Evolutionary conservation across 345 rosid species (phyloP), one percentile per base, ranked within the genome.

Genomic region (Adansonia digitata): DNA sequence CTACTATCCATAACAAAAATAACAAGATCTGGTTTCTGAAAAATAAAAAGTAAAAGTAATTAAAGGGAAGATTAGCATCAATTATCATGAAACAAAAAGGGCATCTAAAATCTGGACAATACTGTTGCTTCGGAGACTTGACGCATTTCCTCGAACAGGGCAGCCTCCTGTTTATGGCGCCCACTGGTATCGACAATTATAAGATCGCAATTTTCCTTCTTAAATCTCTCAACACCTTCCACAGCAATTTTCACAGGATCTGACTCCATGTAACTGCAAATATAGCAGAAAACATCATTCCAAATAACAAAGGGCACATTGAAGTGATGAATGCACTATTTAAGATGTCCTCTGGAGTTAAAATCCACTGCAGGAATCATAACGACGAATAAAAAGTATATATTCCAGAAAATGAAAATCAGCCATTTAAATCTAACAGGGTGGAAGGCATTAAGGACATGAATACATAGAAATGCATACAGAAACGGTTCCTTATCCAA

Each of bases 71-170:
- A 29, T 12, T 46, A 18, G 55, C 71, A 46, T 45, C 27, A 39
- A 39, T 42, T 35, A 51, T 55, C 49, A 29, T 48, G 34, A 62
- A 29, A 46, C 34, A 37, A 13, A 13, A 64, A 40, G 22, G 76
- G 24, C 2, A 22, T 51, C 5, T 12, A 35, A 34, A 74, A 27
- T 62, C 20, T 55, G 39, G 5, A 82, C 18, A 62, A 61, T 86
- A 90, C 99, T 86, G 92, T 90, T 80, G 98, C 98, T 87, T 91
- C 99, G 69, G 97, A 84, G 75, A 95, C 98, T 95, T 90, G 96
- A 43, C 92, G 96, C 96, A 95, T 93, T 85, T 93, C 99, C 87
- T 95, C 99, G 83, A 93, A 95, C 67, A 95, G 93, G 37, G 98
- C 77, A 82, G 93, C 97, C 84, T 95, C 98, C 83, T 93, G 99